Conservation (phyloP, 2,329 filamentous ascomycete species). For the Alternaria conjuncta region DNA sequence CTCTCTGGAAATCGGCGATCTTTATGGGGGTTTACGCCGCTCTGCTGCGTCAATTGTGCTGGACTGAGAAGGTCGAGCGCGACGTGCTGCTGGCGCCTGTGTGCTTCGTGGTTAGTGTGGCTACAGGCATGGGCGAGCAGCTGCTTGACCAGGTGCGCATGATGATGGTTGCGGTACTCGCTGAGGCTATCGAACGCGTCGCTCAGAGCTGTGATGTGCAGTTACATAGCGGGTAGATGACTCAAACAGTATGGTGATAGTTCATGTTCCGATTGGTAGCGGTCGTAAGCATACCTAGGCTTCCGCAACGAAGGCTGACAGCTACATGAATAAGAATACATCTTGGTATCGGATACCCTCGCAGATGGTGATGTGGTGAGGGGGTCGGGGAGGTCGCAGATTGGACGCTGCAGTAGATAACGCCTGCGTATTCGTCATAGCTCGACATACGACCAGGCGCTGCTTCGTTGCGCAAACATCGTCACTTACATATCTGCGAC, state of each 20-base stretch:
- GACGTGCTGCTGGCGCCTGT: constrained; percentile 6
- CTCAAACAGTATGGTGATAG: background rate
- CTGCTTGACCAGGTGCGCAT: background rate
- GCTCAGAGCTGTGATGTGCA: background rate
- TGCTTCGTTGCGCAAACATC: background rate
- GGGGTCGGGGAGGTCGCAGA: background rate
- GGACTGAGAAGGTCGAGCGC: background rate
- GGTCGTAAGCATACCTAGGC: background rate
- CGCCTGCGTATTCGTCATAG: background rate
- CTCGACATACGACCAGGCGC: background rate
- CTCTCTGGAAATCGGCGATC: constrained; percentile 4
- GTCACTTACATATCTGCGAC: background rate
- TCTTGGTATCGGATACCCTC: too few relatives aligned
- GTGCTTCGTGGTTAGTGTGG: background rate
- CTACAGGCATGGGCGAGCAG: constrained; percentile 48
- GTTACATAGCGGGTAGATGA: background rate
- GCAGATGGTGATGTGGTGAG: background rate
- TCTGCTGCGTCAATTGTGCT: background rate
- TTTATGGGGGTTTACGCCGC: background rate
- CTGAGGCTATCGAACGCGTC: background rate
- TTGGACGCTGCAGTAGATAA: background rate
- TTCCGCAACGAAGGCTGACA: background rate
- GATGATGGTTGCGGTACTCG: background rate
- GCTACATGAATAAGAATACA: background rate
- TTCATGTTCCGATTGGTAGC: background rate